Conservation (phyloP, 2,329 filamentous ascomycete genomes). For the Ciborinia camelliae region DNA sequence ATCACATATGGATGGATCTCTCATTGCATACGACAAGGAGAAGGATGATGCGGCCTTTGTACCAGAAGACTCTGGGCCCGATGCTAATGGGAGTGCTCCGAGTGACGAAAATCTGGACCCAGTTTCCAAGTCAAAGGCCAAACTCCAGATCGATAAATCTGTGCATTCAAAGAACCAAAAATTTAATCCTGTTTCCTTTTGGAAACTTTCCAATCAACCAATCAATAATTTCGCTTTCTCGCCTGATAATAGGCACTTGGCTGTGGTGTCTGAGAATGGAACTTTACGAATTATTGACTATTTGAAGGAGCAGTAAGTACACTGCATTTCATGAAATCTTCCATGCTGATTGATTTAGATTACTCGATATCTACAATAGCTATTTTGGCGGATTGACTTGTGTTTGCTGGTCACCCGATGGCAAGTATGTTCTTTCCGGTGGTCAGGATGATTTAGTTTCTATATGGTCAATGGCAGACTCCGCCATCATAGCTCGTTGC, state of each 20-base stretch:
- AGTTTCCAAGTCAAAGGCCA: slow-evolving; percentile 38
- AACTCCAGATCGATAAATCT: slow-evolving; percentile 78
- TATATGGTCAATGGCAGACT: slow-evolving; percentile 88
- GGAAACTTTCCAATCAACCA: slow-evolving; percentile 87
- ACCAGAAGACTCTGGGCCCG: slow-evolving; percentile 56
- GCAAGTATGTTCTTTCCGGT: slow-evolving; percentile 90
- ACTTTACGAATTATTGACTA: slow-evolving; percentile 89
- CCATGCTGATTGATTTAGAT: slow-evolving; percentile 45
- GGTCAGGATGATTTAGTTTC: slow-evolving; percentile 95
- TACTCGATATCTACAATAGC: slow-evolving; percentile 82
- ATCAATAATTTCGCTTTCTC: slow-evolving; percentile 93
- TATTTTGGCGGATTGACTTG: slow-evolving; percentile 94
- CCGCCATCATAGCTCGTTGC: slow-evolving; percentile 81
- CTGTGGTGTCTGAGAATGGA: slow-evolving; percentile 88
- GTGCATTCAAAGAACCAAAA: slow-evolving; percentile 94
- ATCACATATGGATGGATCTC: slow-evolving; percentile 83
- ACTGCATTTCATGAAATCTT: neutral
- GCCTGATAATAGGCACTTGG: slow-evolving; percentile 80
- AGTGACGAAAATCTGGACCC: slow-evolving; percentile 33
- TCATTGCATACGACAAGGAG: slow-evolving; percentile 96
- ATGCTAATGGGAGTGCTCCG: slow-evolving; percentile 34
- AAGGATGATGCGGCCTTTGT: slow-evolving; percentile 83
- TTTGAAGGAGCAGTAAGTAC: slow-evolving; percentile 74
- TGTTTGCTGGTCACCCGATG: slow-evolving; percentile 96
- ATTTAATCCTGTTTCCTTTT: slow-evolving; percentile 84